Conservation (phyloP, 768 basidiomycete species). For the Boletus rubescentipes region DNA sequence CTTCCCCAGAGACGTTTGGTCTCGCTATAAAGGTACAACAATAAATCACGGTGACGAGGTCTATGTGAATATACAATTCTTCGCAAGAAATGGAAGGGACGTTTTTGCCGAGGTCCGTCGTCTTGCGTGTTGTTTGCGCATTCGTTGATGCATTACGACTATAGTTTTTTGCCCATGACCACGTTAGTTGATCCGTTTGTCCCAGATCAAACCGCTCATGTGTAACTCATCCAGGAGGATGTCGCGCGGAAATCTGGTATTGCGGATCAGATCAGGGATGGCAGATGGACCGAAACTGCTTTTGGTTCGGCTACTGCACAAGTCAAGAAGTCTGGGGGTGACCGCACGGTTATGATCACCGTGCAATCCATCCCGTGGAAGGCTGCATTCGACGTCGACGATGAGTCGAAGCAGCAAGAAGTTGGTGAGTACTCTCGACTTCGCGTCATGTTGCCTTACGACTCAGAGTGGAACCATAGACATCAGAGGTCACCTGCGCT, state of each 20-base stretch:
- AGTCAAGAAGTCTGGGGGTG: not conserved
- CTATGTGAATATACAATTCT: not conserved
- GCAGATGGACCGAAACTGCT: not conserved
- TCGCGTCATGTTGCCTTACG: not conserved
- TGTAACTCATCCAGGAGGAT: not conserved
- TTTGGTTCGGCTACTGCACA: not conserved
- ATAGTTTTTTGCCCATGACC: not conserved
- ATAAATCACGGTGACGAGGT: not conserved
- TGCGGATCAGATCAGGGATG: not conserved
- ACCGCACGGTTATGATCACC: not conserved
- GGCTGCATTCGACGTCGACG: not conserved
- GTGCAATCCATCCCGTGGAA: not conserved
- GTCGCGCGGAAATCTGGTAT: not conserved
- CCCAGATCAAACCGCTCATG: not conserved
- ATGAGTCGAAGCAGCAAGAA: not conserved
- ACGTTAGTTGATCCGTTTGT: not conserved
- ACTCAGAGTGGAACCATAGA: not conserved
- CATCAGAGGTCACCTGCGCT: not conserved
- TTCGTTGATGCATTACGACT: not conserved
- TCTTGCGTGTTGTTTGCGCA: not conserved
- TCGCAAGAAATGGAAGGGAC: not conserved
- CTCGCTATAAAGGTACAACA: not conserved
- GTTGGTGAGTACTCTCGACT: not conserved
- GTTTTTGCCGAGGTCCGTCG: not conserved
- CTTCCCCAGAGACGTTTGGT: not conserved